Percentiles rank a stretch among this genome's conserved stretches.
Evolutionary conservation across 2,329 filamentous ascomycete genomes (phyloP).

Genomic region (Chrysoporthe puriensis): DNA sequence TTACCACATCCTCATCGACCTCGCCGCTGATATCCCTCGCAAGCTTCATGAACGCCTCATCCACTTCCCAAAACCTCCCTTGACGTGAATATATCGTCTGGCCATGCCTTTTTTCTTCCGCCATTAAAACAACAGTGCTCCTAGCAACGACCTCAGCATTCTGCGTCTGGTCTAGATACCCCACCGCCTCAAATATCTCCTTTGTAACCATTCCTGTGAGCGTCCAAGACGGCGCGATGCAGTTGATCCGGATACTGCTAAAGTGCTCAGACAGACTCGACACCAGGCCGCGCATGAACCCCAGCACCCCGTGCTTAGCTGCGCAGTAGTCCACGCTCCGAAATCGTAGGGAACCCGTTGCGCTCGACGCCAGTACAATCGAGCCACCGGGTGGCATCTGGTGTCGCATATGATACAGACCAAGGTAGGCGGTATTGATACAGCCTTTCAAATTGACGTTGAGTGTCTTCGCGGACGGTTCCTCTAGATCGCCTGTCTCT

Average conservation of each 20-base stretch:
- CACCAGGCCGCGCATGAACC: constrained; percentile 9
- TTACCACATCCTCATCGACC: constrained; percentile 15
- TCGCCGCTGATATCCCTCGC: constrained; percentile 39
- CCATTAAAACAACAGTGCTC: constrained; percentile 54
- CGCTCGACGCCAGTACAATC: neutral
- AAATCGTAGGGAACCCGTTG: neutral
- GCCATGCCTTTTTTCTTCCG: constrained; percentile 50
- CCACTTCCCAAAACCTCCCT: constrained; percentile 56
- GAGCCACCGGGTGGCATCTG: neutral
- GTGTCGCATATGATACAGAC: constrained; percentile 12
- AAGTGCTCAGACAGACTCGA: neutral
- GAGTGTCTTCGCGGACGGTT: neutral
- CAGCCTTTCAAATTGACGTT: constrained; percentile 15
- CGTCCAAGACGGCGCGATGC: constrained; percentile 60
- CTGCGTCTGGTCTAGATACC: constrained; percentile 47
- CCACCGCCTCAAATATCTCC: constrained; percentile 40
- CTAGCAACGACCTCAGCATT: constrained; percentile 50
- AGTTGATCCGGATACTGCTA: constrained; percentile 53
- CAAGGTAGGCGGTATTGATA: constrained; percentile 16
- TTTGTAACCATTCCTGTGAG: constrained; percentile 49
- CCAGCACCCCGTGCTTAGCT: constrained; percentile 11
- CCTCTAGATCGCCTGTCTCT: constrained; percentile 7
- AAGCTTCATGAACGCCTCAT: constrained; percentile 46
- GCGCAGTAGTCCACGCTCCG: constrained; percentile 7
- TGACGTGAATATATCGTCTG: constrained; percentile 54